Conservation (phyloP, 202 grass and related monocot species). For the Musa balbisiana region DNA sequence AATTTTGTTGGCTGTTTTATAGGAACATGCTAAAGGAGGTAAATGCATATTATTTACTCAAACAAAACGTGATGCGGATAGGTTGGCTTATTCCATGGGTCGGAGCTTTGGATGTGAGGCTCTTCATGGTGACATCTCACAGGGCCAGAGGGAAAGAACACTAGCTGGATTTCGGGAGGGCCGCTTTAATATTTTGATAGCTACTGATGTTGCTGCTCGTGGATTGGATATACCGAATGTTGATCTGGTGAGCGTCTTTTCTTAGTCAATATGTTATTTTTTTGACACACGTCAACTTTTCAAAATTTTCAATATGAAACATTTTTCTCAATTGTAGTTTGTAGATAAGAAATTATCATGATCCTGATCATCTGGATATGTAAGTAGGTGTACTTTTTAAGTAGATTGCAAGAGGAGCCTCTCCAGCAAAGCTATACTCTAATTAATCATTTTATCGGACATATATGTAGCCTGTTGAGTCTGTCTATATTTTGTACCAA, state of each 20-base stretch:
- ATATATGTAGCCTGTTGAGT: too few species aligned
- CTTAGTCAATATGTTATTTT: neutral
- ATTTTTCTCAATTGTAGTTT: neutral
- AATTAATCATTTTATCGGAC: neutral
- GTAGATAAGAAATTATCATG: neutral
- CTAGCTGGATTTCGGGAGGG: conserved; percentile 21
- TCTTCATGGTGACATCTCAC: conserved; percentile 21
- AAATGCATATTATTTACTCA: conserved; percentile 25
- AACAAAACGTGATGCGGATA: conserved; percentile 23
- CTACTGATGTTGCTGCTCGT: conserved; percentile 23
- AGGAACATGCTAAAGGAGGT: conserved; percentile 24
- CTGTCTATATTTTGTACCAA: neutral
- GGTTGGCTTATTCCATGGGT: conserved; percentile 9
- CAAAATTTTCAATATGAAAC: neutral
- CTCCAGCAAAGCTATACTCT: neutral
- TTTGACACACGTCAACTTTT: neutral
- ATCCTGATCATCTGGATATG: neutral
- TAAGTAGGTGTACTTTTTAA: neutral
- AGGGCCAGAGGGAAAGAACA: conserved; percentile 16
- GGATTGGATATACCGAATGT: conserved; percentile 24
- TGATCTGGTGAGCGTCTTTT: conserved; percentile 8
- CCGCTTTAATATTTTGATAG: conserved; percentile 19
- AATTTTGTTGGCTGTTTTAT: neutral
- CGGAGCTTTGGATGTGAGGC: conserved; percentile 7
- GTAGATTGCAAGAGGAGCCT: neutral